phyloP scores from a whole-genome alignment of 345 rosid genomes.

The Erodium maritimum region DNA sequence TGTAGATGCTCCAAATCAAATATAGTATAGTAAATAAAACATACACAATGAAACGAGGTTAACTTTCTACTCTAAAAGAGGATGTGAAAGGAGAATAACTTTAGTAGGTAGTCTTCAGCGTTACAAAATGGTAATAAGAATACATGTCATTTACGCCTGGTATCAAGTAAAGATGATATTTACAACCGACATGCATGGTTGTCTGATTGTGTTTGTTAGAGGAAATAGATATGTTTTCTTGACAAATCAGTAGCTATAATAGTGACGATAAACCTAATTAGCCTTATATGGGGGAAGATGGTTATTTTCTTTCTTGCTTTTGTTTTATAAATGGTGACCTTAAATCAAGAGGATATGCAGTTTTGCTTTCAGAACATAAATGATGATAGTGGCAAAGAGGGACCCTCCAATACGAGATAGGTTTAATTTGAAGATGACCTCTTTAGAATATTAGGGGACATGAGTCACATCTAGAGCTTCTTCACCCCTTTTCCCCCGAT shows the following conservation, averaged over 20 bases:
- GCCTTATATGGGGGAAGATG: neutral
- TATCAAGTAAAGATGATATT: too few relatives aligned
- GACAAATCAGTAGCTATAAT: too few relatives aligned
- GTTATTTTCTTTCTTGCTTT: too few relatives aligned
- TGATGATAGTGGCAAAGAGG: constrained; percentile 5
- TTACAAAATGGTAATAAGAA: too few relatives aligned
- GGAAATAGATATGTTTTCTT: neutral
- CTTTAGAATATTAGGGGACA: constrained; percentile 46
- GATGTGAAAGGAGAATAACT: too few relatives aligned
- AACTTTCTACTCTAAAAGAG: too few relatives aligned
- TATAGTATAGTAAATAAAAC: too few relatives aligned
- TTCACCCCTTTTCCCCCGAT: constrained; percentile 7
- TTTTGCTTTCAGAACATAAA: neutral
- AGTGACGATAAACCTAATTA: neutral
- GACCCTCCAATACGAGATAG: constrained; percentile 25
- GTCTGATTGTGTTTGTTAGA: neutral
- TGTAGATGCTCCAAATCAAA: too few relatives aligned
- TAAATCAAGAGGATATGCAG: neutral
- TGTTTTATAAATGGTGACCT: neutral
- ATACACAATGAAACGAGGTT: too few relatives aligned
- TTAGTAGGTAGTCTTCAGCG: too few relatives aligned
- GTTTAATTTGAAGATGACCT: constrained; percentile 24
- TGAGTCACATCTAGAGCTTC: constrained; percentile 33
- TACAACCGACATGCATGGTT: neutral
- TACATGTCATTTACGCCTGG: too few relatives aligned